Conservation (phyloP, 768 basidiomycete genomes). For the Hysterangium stoloniferum region DNA sequence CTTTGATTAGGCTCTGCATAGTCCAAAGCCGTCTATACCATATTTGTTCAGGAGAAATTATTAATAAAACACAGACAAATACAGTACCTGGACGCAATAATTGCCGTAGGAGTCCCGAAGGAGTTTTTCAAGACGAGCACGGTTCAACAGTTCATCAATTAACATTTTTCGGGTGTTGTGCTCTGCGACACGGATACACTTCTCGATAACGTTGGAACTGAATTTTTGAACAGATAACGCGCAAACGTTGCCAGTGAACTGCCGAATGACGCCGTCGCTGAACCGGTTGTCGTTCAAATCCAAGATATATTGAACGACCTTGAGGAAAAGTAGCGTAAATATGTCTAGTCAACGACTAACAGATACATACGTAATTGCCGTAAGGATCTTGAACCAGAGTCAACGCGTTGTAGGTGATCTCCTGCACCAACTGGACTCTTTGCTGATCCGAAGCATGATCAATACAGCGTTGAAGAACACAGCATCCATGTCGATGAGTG, state of each 20-base stretch:
- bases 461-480: constrained; percentile 95
- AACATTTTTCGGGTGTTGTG: constrained; percentile 89
- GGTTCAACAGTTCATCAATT: constrained; percentile 92
- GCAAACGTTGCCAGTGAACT: constrained; percentile 96
- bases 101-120: constrained; percentile 95
- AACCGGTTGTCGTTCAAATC: constrained; percentile 98
- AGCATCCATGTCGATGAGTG: constrained; percentile 96
- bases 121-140: constrained; percentile 90
- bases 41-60: constrained; percentile 8
- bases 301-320: constrained; percentile 97
- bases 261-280: constrained; percentile 94
- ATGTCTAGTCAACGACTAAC: neutral
- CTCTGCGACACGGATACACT: constrained; percentile 93
- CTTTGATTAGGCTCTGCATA: constrained; percentile 95
- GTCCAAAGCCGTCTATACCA: constrained; percentile 81
- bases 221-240: constrained; percentile 98
- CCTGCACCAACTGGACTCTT: constrained; percentile 91
- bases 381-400: constrained; percentile 97
- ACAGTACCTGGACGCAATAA: constrained; percentile 80
- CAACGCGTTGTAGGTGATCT: constrained; percentile 97
- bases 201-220: constrained; percentile 98
- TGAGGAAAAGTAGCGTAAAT: constrained; percentile 9
- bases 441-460: constrained; percentile 97
- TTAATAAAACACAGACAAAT: constrained; percentile 21
- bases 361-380: constrained; percentile 70